Evolutionary conservation across 768 basidiomycete genomes (phyloP), one percentile per base, ranked within the genome.

Genomic region (Tulasnella sp.): DNA sequence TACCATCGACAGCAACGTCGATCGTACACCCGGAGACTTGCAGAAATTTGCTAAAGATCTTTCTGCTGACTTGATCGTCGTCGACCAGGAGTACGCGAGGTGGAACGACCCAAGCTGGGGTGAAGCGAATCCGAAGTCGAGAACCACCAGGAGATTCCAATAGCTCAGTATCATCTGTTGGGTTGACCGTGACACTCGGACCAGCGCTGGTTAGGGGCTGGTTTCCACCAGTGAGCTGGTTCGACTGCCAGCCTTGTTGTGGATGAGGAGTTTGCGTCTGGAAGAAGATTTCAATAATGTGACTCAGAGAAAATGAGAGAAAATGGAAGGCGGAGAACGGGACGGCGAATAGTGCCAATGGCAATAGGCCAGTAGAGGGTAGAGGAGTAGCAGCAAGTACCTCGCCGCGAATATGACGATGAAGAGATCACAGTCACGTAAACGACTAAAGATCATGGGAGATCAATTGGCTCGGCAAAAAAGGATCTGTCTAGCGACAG

Each of bases 21-120:
- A 92, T 94, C 80, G 91, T 90, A 83, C 96, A 97, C 49, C 97
- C 97, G 83, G 96, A 96, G 64, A 97, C 93, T 84, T 97, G 92
- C 82, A 99, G 83, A 82, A 98, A 96, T 84, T 96, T 97, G 86
- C 90, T 92, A 78, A 91, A 91, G 75, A 99, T 83, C 81, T 90
- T 91, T 76, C 96, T 84, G 82, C 91, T 95, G 36, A 99, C 95
- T 5, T 91, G 91, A 80, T 99, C 96, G 83, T 99, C 97, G 82
- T 99, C 97, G 12, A 99, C 97, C 8, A 99, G 87, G 71, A 98
- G 83, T 74, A 99, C 96, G 0, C 93, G 85, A 5, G 97, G 97
- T 0, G 94, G 92, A 0, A 95, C 92, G 0, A 93, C 91, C 94
- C 94, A 96, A 1, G 91, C 93, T 0, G 94, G 94, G 79, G 91